These are phyloP conservation scores for Lachnum nothofagi DNA, from an alignment of 2,329 filamentous ascomycete genomes.

Conservation along the genomic window DNA sequence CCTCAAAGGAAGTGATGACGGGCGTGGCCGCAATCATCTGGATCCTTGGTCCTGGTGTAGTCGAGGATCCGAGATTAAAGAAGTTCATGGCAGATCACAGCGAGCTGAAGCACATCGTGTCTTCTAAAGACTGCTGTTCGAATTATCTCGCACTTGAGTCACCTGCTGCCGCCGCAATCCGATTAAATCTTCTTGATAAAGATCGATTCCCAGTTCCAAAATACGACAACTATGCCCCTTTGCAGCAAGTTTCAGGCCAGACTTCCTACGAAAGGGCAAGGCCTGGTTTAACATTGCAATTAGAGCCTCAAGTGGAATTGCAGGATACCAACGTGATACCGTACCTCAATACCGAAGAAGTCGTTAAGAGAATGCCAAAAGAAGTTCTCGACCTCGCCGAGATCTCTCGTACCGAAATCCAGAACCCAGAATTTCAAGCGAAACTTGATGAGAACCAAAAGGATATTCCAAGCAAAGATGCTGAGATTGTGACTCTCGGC, in stretches of 20 bases:
- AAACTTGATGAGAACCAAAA: conserved; percentile 49
- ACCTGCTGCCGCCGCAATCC: conserved; percentile 59
- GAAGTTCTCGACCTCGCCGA: conserved; percentile 52
- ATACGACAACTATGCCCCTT: conserved; percentile 44
- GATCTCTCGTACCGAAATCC: conserved; percentile 38
- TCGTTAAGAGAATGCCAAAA: conserved; percentile 35
- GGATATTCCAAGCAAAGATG: conserved; percentile 68
- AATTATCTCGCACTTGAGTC: conserved; percentile 70
- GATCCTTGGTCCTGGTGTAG: conserved; percentile 69
- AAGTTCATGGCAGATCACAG: conserved; percentile 63
- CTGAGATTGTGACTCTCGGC: conserved; percentile 80
- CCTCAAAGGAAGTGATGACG: conserved; percentile 56
- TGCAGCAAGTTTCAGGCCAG: conserved; percentile 1
- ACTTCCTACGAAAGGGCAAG: conserved; percentile 22
- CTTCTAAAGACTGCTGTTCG: conserved; percentile 66
- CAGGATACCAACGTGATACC: conserved; percentile 44
- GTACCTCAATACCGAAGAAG: conserved; percentile 44
- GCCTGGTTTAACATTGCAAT: conserved; percentile 21
- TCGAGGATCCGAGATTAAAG: conserved; percentile 56
- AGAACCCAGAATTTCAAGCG: conserved; percentile 42
- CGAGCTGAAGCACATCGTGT: conserved; percentile 68
- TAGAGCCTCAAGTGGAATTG: conserved; percentile 28
- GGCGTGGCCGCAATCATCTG: conserved; percentile 69
- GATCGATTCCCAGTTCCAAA: conserved; percentile 69
- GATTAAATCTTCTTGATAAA: conserved; percentile 67